Conservation (phyloP, 345 rosid species). For the Melaleuca quinquenervia region DNA sequence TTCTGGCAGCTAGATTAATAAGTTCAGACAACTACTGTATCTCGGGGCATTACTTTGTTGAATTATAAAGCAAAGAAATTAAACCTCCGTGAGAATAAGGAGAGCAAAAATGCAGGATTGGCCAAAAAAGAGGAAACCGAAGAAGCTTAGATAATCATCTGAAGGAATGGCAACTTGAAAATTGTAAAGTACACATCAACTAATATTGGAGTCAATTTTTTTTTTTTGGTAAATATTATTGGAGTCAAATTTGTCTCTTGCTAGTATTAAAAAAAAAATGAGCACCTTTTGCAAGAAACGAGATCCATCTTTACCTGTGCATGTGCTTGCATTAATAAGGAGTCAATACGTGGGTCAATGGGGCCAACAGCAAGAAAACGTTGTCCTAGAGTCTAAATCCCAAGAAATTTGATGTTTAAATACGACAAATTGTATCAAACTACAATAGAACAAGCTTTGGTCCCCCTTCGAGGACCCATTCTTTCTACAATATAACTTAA, state of each 20-base stretch:
- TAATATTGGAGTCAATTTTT: neutral
- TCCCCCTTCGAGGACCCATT: neutral
- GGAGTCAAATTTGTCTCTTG: neutral
- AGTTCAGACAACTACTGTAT: neutral
- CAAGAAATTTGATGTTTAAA: neutral
- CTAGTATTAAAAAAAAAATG: neutral
- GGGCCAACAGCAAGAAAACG: neutral
- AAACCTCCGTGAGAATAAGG: neutral
- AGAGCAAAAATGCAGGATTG: neutral
- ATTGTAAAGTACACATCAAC: neutral
- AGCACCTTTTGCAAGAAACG: neutral
- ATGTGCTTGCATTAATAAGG: neutral
- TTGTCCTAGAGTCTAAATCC: neutral
- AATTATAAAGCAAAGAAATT: neutral
- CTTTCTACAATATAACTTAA: neutral
- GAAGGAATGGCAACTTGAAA: neutral
- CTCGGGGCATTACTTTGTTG: neutral
- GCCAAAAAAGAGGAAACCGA: neutral
- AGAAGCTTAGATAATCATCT: neutral
- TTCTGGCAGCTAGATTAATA: neutral
- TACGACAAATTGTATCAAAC: neutral
- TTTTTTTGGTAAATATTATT: too few species aligned
- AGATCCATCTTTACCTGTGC: neutral
- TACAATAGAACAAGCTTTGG: neutral
- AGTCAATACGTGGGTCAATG: neutral